These are phyloP conservation scores for Corynascus novoguineensis DNA, from an alignment of 495 filamentous ascomycete genomes.

Conservation along the genomic window DNA sequence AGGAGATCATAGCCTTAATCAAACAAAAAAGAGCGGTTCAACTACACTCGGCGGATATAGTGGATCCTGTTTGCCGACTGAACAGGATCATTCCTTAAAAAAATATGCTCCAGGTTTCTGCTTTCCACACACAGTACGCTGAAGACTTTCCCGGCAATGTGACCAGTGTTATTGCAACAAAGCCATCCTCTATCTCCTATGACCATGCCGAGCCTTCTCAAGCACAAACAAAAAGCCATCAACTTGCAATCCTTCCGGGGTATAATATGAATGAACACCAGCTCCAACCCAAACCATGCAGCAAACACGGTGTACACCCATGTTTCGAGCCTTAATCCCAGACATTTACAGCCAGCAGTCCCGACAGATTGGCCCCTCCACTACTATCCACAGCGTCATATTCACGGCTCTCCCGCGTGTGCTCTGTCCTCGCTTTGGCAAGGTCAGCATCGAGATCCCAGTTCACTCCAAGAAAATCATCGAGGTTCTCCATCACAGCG, in stretches of 20 bases:
- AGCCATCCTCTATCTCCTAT: no score
- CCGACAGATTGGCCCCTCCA: not conserved
- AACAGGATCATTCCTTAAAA: no score
- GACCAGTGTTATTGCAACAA: not conserved
- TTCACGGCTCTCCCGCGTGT: not conserved
- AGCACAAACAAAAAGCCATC: no score
- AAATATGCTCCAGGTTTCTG: no score
- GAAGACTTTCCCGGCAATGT: no score
- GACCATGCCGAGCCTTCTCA: no score
- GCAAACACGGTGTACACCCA: not conserved
- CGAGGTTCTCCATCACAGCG: conserved; percentile 38
- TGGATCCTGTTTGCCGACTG: no score
- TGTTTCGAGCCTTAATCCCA: conserved; percentile 12
- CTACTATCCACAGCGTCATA: not conserved
- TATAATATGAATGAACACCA: conserved; percentile 3
- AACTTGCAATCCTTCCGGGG: not conserved
- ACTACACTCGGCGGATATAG: no score
- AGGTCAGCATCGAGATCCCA: conserved; percentile 41
- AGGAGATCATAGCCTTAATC: no score
- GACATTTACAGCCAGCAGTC: conserved; percentile 18
- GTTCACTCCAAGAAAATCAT: conserved; percentile 34
- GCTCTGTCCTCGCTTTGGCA: conserved; percentile 21
- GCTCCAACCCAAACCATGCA: not conserved
- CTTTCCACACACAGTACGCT: no score
- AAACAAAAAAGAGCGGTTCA: no score